phyloP scores from a whole-genome alignment of 257 asterid species.

The Solanum pennellii region DNA sequence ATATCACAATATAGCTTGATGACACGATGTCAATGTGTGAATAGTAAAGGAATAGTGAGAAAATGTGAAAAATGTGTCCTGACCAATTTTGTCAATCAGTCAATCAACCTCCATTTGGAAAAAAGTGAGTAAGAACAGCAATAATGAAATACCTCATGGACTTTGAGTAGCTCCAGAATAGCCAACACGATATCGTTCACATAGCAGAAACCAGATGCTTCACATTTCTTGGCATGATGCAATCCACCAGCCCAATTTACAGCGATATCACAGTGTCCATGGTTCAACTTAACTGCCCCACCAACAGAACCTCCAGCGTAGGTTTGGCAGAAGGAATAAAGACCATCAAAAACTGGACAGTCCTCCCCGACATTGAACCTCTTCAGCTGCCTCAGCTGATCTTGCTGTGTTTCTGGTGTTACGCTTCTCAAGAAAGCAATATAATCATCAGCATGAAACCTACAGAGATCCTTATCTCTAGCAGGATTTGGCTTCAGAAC shows the following conservation, averaged over 20 bases:
- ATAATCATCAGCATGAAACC: conserved; percentile 26
- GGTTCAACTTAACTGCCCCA: conserved; percentile 29
- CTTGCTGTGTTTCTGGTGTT: conserved; percentile 20
- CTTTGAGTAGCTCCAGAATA: conserved; percentile 10
- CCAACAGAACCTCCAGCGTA: conserved; percentile 35
- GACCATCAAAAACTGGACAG: conserved; percentile 35
- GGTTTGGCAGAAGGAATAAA: conserved; percentile 21
- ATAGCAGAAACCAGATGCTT: conserved; percentile 12
- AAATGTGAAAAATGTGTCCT: not conserved
- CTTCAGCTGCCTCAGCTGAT: conserved; percentile 15
- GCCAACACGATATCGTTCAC: conserved; percentile 8
- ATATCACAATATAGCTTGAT: not conserved
- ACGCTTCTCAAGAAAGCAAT: conserved; percentile 14
- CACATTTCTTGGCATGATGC: conserved; percentile 11
- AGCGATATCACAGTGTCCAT: conserved; percentile 21
- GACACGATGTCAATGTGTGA: not conserved
- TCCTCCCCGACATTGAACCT: conserved; percentile 27
- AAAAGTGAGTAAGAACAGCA: not conserved
- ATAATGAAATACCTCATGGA: conserved; percentile 1
- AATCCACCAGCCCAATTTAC: conserved; percentile 18
- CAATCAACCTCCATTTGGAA: not conserved
- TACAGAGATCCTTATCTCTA: conserved; percentile 13
- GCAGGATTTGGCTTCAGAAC: conserved; percentile 29
- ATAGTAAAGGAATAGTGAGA: not conserved
- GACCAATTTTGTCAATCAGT: not conserved